Evolutionary conservation across 2,329 filamentous ascomycete genomes (phyloP), one percentile per base, ranked within the genome.

Genomic region (Emmonsiellopsis sp.): DNA sequence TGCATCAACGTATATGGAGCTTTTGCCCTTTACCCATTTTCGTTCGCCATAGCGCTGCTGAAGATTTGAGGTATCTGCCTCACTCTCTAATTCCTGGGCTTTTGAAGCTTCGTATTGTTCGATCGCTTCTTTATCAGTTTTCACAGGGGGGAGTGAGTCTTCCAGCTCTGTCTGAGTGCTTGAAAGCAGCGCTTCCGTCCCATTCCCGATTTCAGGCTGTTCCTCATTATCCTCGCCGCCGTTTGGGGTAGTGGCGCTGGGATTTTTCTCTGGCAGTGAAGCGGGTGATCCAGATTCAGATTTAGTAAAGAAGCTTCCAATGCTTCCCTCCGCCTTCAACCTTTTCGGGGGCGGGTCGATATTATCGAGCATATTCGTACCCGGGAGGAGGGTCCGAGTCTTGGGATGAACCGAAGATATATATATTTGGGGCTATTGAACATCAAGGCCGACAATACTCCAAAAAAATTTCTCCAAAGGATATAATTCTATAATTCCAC

Each of bases 1-100:
- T 0, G 93, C 93, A 71, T 98, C 93, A 15, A 96, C 89, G 63
- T 98, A 98, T 53, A 98, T 89, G 1, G 91, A 97, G 63, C 85
- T 94, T 66, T 83, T 84, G 0, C 89, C 89, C 62, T 79, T 82
- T 4, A 83, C 71, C 89, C 89, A 95, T 55, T 73, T 79, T 50
- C 75, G 75, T 50, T 82, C 50, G 7, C 47, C 50, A 50, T 54
- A 55, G 32, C 53, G 55, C 38, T 75, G 72, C 57, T 78, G 76
- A 5, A 75, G 63, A 35, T 63, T 63, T 7, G 75, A 65, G 8
- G 72, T 65, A 3, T 70, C 69, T 51, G 76, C 63, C 7, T 66
- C 63, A n/a, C 64, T 62, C 2, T 51, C 45, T 38, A 56, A 47
- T 56, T 82, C 79, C 16, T 80, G 83, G 31, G 79, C 78, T 59